Conservation (phyloP, 2,329 filamentous ascomycete genomes). For the Colletotrichum falcatum region DNA sequence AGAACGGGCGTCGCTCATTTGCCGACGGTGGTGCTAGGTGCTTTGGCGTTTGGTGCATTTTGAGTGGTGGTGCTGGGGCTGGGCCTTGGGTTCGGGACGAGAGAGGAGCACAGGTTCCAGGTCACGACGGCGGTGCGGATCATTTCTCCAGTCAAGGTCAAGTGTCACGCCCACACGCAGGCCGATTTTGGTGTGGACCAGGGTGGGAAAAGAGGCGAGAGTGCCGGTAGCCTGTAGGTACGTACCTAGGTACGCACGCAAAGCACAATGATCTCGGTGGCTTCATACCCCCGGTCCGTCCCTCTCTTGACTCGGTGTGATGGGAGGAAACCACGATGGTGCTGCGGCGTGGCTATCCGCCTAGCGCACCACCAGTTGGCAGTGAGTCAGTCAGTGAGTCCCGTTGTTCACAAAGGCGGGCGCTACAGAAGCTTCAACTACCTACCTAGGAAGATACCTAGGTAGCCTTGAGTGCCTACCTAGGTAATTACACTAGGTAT, state of each 20-base stretch:
- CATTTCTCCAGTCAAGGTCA: slow-evolving; percentile 33
- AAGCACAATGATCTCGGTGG: slow-evolving; percentile 1
- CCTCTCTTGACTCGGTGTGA: not conserved
- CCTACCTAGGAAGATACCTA: no score
- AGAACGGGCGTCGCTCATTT: slow-evolving; percentile 31
- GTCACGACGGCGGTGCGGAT: slow-evolving; percentile 34
- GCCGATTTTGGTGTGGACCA: slow-evolving; percentile 9
- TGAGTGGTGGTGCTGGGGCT: slow-evolving; percentile 19
- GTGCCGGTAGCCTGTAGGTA: not conserved
- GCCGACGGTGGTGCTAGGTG: slow-evolving; percentile 16
- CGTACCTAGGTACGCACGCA: not conserved
- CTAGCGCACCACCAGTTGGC: not conserved
- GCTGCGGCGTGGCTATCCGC: not conserved
- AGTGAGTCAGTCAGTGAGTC: slow-evolving; percentile 1
- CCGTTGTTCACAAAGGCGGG: not conserved
- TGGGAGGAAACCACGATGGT: not conserved
- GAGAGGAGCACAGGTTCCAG: slow-evolving; percentile 19
- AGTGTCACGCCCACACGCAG: slow-evolving; percentile 29
- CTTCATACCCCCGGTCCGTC: not conserved
- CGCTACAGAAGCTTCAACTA: not conserved
- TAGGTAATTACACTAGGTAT: no score
- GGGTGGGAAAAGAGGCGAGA: slow-evolving; percentile 2
- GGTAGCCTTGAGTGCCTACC: no score
- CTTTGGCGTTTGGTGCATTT: slow-evolving; percentile 26
- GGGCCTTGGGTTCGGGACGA: slow-evolving; percentile 13